Evolutionary conservation across 140 eudicot genomes (phyloP), one percentile per base, ranked within the genome.

Genomic region (Senecio squalidus): DNA sequence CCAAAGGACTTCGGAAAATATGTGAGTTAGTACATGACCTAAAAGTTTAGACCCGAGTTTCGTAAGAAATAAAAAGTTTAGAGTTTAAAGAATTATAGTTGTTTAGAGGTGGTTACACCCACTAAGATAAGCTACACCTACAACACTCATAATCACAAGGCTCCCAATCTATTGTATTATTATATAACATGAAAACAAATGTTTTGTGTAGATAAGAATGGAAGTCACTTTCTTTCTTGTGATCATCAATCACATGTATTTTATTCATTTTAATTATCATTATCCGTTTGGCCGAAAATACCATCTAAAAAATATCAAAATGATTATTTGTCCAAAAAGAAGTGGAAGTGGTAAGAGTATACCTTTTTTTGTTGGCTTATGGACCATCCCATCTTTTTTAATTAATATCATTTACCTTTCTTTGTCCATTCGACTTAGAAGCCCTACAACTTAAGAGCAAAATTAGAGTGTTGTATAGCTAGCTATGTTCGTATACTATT

Each of bases 211-310:
- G 77, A 72, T 64, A 72, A 64, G 77, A 55, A 45, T 33, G 51
- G 66, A 64, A 21, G 58, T 64, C 77, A 24, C 72, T 55, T 55
- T 71, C 76, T 38, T 63, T 72, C 72, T 64, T 56, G 77, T 64
- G 72, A 72, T 72, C 76, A 62, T 34, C 77, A 72, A 72, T 72
- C 77, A 72, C 77, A 72, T 71, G 76, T 36, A 71, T 36, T 36
- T 4, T 4, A 48, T 59, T 11, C 9, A 49, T 2, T 20, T 52
- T 57, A 8, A 44, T 13, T 29, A 28, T 30, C 7, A 8, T 47
- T 60, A 60, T 48, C 41, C 27, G 28, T 28, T 59, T 59, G 68
- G 53, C 33, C 9, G 27, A 43, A 14, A 60, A 58, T 58, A 15
- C 23, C 9, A 38, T 23, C 36, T 58, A 39, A 38, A 23, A 45